phyloP scores from a whole-genome alignment of 352 stramenopile species.

The Phytophthora brassicae region DNA sequence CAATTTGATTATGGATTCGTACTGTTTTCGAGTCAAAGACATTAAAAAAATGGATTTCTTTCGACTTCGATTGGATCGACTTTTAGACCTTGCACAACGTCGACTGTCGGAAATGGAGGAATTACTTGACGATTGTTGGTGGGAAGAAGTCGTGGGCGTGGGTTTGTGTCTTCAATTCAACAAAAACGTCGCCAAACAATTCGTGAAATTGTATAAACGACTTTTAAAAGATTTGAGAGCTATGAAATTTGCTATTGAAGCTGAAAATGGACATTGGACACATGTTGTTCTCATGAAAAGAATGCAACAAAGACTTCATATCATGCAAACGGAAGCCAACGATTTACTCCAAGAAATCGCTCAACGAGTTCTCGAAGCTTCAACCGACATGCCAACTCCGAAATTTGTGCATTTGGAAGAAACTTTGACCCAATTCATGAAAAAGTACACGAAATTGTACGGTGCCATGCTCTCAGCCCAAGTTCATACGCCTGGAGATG shows the following conservation, averaged over 20 bases:
- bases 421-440: slow-evolving; percentile 48
- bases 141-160: slow-evolving; percentile 64
- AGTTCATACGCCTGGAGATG: slow-evolving; percentile 42
- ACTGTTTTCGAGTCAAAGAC: slow-evolving; percentile 74
- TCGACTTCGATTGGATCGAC: slow-evolving; percentile 48
- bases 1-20: slow-evolving; percentile 77
- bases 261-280: slow-evolving; percentile 55
- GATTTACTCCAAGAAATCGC: slow-evolving; percentile 66
- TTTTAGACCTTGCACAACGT: slow-evolving; percentile 35
- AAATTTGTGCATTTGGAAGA: slow-evolving; percentile 54
- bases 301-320: slow-evolving; percentile 65
- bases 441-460: slow-evolving; percentile 62
- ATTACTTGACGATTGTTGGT: slow-evolving; percentile 67
- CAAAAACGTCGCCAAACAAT: slow-evolving; percentile 68
- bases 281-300: slow-evolving; percentile 63
- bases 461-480: slow-evolving; percentile 41
- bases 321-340: slow-evolving; percentile 59
- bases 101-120: slow-evolving; percentile 50
- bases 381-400: slow-evolving; percentile 33
- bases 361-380: slow-evolving; percentile 19
- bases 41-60: slow-evolving; percentile 82
- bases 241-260: slow-evolving; percentile 71
- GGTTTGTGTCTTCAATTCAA: slow-evolving; percentile 61
- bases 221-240: slow-evolving; percentile 62
- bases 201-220: slow-evolving; percentile 57